Conservation (phyloP, 139 green algal genomes). For the Auxenochlorella protothecoides region DNA sequence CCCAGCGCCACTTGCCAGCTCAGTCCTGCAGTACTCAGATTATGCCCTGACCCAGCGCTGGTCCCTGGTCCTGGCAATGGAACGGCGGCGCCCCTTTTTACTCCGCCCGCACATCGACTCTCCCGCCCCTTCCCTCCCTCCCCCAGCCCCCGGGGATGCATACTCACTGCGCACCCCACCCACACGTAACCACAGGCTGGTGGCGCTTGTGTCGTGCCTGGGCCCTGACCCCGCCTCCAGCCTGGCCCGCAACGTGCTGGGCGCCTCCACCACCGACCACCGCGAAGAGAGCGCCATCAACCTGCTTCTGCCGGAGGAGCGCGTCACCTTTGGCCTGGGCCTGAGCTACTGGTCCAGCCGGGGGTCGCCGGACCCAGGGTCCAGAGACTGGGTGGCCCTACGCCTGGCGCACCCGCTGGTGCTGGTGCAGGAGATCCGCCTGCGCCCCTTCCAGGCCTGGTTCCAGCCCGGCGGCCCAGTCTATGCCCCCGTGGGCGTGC, state of each 20-base stretch:
- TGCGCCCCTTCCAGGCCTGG: conserved; percentile 28
- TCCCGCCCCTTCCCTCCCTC: not conserved
- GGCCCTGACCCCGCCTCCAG: not conserved
- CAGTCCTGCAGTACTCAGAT: too few species aligned
- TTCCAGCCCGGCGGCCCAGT: conserved; percentile 30
- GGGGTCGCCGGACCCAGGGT: conserved; percentile 4
- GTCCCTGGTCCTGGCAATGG: too few species aligned
- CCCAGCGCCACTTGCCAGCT: too few species aligned
- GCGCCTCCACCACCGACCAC: conserved; percentile 27
- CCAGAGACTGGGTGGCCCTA: conserved; percentile 18
- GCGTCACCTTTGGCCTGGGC: not conserved
- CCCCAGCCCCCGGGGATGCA: not conserved
- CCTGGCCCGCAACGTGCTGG: conserved; percentile 9
- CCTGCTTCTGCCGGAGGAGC: conserved; percentile 3
- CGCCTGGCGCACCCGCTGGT: conserved; percentile 27
- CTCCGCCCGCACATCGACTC: not conserved
- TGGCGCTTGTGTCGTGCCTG: too few species aligned
- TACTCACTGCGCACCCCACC: not conserved
- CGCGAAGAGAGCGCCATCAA: conserved; percentile 20
- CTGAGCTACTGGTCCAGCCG: conserved; percentile 1
- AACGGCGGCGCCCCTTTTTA: not conserved
- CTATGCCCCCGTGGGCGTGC: conserved; percentile 17
- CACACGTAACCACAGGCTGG: too few species aligned
- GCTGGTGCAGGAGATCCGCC: conserved; percentile 19
- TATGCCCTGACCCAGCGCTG: too few species aligned